Evolutionary conservation across 331 rosid genomes (phyloP).

Genomic region (Acacia pycnantha): DNA sequence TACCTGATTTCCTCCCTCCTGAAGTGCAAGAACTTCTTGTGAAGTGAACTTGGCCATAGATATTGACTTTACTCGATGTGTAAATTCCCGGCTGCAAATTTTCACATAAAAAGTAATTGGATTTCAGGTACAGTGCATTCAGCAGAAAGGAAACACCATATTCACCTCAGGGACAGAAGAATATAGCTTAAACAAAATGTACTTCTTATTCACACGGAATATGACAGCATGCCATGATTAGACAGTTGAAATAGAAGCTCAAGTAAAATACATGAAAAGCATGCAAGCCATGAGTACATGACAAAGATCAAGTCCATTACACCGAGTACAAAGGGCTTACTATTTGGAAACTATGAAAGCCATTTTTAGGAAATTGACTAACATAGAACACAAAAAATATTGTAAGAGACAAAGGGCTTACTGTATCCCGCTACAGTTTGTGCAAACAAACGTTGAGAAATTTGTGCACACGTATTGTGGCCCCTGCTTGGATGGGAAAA

Average conservation of each 20-base stretch:
- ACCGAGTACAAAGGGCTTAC: not conserved
- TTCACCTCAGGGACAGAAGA: conserved; percentile 13
- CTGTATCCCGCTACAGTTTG: conserved; percentile 95
- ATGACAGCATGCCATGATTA: not conserved
- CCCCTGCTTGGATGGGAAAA: conserved; percentile 60
- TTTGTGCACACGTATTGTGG: conserved; percentile 96
- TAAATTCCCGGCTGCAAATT: conserved; percentile 87
- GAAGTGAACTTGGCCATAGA: conserved; percentile 90
- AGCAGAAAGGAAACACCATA: conserved; percentile 18
- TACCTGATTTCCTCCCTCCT: conserved; percentile 95
- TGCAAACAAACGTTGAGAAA: conserved; percentile 96
- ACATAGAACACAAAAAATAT: not conserved
- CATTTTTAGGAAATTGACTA: not conserved
- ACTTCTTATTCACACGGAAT: not conserved
- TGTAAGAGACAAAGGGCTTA: conserved; percentile 44
- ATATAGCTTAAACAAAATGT: conserved; percentile 14
- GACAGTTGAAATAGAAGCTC: conserved; percentile 2
- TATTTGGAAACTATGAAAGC: conserved; percentile 19
- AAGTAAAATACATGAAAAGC: conserved; percentile 24
- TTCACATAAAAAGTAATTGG: conserved; percentile 23
- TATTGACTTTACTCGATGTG: conserved; percentile 88
- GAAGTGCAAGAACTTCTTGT: conserved; percentile 89
- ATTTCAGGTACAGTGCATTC: conserved; percentile 1
- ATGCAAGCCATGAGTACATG: conserved; percentile 3
- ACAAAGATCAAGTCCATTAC: conserved; percentile 20